These are phyloP conservation scores for Aspergillus panamensis DNA, from an alignment of 495 filamentous ascomycete species.

Conservation along the genomic window DNA sequence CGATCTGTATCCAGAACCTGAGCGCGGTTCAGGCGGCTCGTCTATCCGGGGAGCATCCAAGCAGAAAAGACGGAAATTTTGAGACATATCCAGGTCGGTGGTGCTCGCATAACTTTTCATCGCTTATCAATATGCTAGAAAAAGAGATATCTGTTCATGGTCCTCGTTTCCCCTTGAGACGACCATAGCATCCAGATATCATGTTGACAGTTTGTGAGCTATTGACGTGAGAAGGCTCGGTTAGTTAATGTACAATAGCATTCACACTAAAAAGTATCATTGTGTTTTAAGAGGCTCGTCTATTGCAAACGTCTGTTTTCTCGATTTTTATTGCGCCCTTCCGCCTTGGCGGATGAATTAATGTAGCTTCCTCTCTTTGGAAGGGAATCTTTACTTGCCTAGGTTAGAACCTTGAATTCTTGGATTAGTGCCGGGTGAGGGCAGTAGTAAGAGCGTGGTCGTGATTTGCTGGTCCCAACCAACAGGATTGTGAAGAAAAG, in stretches of 20 bases:
- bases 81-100: no score
- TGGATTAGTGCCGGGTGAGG: background rate
- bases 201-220: background rate
- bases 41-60: conserved; percentile 19
- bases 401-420: background rate
- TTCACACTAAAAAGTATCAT: background rate
- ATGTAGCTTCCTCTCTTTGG: background rate
- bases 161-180: background rate
- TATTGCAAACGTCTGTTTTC: no score
- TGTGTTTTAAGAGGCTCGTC: background rate
- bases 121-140: no score
- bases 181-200: conserved; percentile 4
- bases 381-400: background rate
- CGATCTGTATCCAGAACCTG: conserved; percentile 12
- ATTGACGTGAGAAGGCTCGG: background rate
- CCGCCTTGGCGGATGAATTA: no score
- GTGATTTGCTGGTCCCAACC: background rate
- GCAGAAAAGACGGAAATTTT: conserved; percentile 13
- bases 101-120: no score
- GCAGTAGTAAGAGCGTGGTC: background rate
- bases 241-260: background rate
- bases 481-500: conserved; percentile 6
- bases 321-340: no score
- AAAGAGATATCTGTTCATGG: no score
- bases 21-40: conserved; percentile 14